A percentile compares a stretch with the other conserved stretches of the same genome.
These are phyloP conservation scores for Beauveria caledonica DNA, from an alignment of 2,329 filamentous ascomycete species.

Conservation along the genomic window DNA sequence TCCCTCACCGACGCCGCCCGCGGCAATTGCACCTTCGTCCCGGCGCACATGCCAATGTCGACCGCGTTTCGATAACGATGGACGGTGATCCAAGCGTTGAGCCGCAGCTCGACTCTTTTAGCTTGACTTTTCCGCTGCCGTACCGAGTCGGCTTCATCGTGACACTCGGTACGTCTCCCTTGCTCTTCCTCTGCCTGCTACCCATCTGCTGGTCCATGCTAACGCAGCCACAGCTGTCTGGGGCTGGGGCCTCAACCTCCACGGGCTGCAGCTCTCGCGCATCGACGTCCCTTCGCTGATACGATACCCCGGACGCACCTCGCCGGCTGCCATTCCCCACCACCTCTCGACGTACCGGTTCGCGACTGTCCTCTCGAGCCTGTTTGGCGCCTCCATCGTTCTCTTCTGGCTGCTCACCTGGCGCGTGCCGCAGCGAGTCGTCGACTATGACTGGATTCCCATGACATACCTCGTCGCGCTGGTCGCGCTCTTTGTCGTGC, in stretches of 20 bases:
- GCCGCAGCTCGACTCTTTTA: constrained; percentile 72
- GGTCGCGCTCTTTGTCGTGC: constrained; percentile 61
- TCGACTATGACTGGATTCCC: constrained; percentile 76
- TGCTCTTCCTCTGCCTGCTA: not conserved
- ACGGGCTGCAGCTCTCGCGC: constrained; percentile 69
- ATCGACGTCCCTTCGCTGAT: constrained; percentile 86
- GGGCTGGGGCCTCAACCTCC: constrained; percentile 90
- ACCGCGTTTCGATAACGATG: constrained; percentile 36
- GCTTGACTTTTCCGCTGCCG: constrained; percentile 76
- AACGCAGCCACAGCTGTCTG: constrained; percentile 61
- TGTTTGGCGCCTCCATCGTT: constrained; percentile 63
- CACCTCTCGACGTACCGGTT: constrained; percentile 81
- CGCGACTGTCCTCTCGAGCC: constrained; percentile 64
- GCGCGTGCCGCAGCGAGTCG: constrained; percentile 59
- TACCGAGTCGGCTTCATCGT: constrained; percentile 82
- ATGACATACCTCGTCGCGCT: constrained; percentile 73
- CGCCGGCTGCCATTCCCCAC: constrained; percentile 62
- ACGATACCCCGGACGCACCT: constrained; percentile 70
- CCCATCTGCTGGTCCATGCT: not conserved
- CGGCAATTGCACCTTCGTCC: not conserved
- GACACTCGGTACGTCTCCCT: constrained; percentile 58
- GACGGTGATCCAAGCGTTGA: constrained; percentile 68
- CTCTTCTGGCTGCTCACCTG: constrained; percentile 79
- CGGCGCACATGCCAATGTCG: constrained; percentile 2
- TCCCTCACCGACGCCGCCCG: not conserved